These are phyloP conservation scores for Cudoniella acicularis DNA, from an alignment of 495 filamentous ascomycete genomes.

Conservation along the genomic window DNA sequence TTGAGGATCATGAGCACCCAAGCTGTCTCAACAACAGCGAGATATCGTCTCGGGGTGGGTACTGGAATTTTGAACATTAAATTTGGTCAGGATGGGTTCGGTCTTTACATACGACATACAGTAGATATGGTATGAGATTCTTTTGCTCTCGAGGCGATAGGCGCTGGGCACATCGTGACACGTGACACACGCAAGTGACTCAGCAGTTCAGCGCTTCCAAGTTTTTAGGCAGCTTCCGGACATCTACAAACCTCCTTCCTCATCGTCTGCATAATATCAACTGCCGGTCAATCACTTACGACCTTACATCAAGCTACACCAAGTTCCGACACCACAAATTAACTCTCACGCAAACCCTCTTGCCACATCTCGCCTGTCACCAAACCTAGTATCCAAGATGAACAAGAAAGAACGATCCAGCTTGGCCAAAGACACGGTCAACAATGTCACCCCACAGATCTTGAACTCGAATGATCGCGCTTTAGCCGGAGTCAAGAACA, in stretches of 20 bases:
- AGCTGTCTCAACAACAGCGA: slow-evolving; percentile 28
- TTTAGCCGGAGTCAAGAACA: slow-evolving; percentile 41
- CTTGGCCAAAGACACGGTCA: slow-evolving; percentile 46
- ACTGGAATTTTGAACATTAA: background rate
- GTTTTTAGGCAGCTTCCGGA: no score
- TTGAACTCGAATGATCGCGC: slow-evolving; percentile 44
- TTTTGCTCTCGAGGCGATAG: no score
- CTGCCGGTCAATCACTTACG: no score
- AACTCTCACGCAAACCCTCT: background rate
- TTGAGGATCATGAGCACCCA: slow-evolving; percentile 50
- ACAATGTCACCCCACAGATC: slow-evolving; percentile 47
- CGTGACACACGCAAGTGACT: no score
- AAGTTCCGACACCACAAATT: background rate
- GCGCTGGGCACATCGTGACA: no score
- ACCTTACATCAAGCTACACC: no score
- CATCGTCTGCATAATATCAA: no score
- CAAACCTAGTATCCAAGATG: background rate
- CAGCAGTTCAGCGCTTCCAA: no score
- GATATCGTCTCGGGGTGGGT: background rate
- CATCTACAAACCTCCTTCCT: no score
- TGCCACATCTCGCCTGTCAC: background rate
- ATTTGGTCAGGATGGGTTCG: background rate
- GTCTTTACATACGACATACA: background rate
- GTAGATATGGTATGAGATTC: background rate
- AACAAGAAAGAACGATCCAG: slow-evolving; percentile 40